These are phyloP conservation scores for Quercus suber DNA, from an alignment of 306 rosid species.

Conservation along the genomic window DNA sequence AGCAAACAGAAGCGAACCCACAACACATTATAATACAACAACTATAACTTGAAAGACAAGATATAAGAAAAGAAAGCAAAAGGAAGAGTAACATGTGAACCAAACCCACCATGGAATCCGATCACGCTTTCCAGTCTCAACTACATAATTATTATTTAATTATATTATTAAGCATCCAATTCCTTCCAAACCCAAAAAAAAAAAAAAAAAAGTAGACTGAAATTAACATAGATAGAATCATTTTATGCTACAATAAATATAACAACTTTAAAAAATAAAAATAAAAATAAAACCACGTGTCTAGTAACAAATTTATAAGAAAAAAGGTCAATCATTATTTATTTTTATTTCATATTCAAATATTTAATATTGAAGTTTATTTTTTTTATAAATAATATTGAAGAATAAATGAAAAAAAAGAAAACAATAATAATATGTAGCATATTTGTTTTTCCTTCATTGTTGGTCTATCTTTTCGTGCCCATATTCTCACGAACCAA, in stretches of 20 bases:
- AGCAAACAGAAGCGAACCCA: conserved; percentile 2
- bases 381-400: no score
- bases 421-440: neutral
- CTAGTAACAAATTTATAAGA: neutral
- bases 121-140: neutral
- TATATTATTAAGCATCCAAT: conserved; percentile 10
- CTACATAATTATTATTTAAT: neutral
- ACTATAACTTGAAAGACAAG: conserved; percentile 7
- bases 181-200: neutral
- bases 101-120: conserved; percentile 3
- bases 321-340: neutral
- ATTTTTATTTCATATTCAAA: neutral
- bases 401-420: no score
- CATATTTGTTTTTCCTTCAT: neutral
- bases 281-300: neutral
- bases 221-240: neutral
- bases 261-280: no score
- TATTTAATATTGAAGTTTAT: no score
- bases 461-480: no score
- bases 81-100: conserved; percentile 28
- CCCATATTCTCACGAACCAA: conserved; percentile 22
- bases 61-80: neutral
- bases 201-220: neutral
- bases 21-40: neutral
- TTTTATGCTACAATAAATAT: neutral